Base-by-base conservation (phyloP, 163 green algal species). In the Chlamydomonas reinhardtii region DNA sequence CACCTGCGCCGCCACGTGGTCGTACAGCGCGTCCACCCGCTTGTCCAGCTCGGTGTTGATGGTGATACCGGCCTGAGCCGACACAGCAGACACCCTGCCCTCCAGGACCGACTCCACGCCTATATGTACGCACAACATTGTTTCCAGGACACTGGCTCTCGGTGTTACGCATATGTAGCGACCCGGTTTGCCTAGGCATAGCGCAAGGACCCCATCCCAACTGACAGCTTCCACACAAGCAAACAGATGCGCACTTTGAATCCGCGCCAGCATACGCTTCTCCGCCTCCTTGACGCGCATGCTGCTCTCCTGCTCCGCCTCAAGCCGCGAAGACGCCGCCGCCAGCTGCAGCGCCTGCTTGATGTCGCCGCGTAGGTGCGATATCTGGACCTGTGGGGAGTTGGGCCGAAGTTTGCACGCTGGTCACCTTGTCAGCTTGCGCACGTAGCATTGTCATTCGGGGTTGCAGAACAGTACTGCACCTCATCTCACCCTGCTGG, bases 181-280 rank as follows among this genome's bases (percentile, higher is more conserved):
- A n/a, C n/a, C n/a, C n/a, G n/a, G n/a, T n/a, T n/a, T 11, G 27
- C 14, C 39, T 48, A 8, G 39, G 39, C 39, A 48, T 48, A 5
- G 39, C 39, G 39, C 39, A 48, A 48, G 24, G 27, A 34, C 24
- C 20, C 27, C 39, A 48, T 48, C 5, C 39, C 39, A 8, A 48
- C 39, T 48, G 39, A 5, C 8, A 8, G 39, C 19, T 16, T 65
- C 8, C 4, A 22, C 59, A 29, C 59, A n/a, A n/a, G n/a, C n/a
- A n/a, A n/a, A n/a, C n/a, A n/a, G n/a, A n/a, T n/a, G n/a, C n/a
- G 37, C 72, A 90, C 86, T 82, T 14, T 90, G 86, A 9, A 90
- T 84, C 32, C 79, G 65, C 2, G 78, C 27, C n/a, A 87, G 34
- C 62, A 90, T 20, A 25, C 86, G 71, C 79, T 81, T 84, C 73